phyloP scores from a whole-genome alignment of 1,284 basidiomycete species.

The Schizophyllum commune region DNA sequence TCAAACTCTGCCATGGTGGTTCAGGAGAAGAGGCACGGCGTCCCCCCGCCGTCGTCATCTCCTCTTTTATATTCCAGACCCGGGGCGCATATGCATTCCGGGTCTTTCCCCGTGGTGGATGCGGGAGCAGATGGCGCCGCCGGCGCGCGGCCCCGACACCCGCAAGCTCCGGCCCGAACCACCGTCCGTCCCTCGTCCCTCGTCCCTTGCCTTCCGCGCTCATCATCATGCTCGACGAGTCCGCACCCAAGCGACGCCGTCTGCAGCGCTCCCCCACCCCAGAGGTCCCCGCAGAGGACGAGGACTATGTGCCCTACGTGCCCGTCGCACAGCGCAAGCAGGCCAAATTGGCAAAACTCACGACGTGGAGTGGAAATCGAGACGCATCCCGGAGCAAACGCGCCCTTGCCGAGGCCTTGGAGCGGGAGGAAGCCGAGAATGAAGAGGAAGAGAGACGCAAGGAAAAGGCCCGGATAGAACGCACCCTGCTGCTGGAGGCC shows the following conservation, averaged over 20 bases:
- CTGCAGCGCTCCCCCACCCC: slow-evolving; percentile 55
- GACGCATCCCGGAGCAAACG: background rate
- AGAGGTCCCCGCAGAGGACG: slow-evolving; percentile 52
- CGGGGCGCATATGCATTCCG: background rate
- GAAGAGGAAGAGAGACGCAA: slow-evolving; percentile 62
- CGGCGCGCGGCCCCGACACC: background rate
- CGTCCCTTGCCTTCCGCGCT: no score
- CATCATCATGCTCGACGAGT: slow-evolving; percentile 4
- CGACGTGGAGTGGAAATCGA: slow-evolving; percentile 36
- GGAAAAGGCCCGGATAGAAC: slow-evolving; percentile 72
- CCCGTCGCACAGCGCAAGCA: slow-evolving; percentile 82
- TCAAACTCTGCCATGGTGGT: slow-evolving; percentile 48
- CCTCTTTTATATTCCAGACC: background rate
- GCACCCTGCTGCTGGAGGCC: slow-evolving; percentile 83
- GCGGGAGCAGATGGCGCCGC: background rate
- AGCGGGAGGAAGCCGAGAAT: slow-evolving; percentile 64
- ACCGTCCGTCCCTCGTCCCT: no score
- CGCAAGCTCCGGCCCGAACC: background rate
- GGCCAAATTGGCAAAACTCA: slow-evolving; percentile 71
- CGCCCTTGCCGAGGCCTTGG: slow-evolving; percentile 54
- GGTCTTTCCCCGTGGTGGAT: background rate
- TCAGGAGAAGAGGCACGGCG: background rate
- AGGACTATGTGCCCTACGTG: slow-evolving; percentile 78
- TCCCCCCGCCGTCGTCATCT: background rate
- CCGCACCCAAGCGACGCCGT: slow-evolving; percentile 38